Conservation (phyloP, 208 protist species). For the Trypanosoma scelopori region DNA sequence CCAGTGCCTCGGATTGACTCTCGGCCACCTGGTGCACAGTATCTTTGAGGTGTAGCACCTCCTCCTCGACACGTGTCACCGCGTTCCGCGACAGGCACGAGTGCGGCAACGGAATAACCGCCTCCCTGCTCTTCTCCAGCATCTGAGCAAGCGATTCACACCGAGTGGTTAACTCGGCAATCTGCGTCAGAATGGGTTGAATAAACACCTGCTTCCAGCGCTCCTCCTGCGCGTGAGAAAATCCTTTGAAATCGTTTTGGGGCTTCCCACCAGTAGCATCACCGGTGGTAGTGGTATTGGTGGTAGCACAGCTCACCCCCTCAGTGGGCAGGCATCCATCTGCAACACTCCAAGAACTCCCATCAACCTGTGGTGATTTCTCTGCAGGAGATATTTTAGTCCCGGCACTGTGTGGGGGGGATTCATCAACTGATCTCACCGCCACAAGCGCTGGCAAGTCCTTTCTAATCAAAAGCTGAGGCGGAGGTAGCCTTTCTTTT, state of each 20-base stretch:
- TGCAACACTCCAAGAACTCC: background rate
- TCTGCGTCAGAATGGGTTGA: constrained; percentile 13
- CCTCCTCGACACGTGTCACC: constrained; percentile 6
- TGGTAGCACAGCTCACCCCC: background rate
- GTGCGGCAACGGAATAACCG: background rate
- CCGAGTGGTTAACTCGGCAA: constrained; percentile 2
- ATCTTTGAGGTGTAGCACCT: constrained; percentile 8
- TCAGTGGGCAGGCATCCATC: background rate
- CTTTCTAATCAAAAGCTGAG: background rate
- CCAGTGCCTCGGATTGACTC: constrained; percentile 3
- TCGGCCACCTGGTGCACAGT: constrained; percentile 10
- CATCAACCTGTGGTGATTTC: background rate
- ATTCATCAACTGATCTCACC: background rate
- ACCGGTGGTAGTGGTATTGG: background rate
- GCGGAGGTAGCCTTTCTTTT: background rate
- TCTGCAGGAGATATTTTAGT: background rate
- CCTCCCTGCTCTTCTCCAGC: background rate
- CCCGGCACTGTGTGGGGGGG: background rate
- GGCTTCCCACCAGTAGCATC: no score
- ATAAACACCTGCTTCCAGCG: background rate
- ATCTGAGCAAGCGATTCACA: constrained; percentile 4
- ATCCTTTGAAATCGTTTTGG: no score
- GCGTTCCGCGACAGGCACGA: background rate
- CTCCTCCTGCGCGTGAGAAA: background rate
- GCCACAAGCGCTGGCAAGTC: background rate